Evolutionary conservation across 2,329 filamentous ascomycete genomes (phyloP).

Genomic region (Phialophora verrucosa): DNA sequence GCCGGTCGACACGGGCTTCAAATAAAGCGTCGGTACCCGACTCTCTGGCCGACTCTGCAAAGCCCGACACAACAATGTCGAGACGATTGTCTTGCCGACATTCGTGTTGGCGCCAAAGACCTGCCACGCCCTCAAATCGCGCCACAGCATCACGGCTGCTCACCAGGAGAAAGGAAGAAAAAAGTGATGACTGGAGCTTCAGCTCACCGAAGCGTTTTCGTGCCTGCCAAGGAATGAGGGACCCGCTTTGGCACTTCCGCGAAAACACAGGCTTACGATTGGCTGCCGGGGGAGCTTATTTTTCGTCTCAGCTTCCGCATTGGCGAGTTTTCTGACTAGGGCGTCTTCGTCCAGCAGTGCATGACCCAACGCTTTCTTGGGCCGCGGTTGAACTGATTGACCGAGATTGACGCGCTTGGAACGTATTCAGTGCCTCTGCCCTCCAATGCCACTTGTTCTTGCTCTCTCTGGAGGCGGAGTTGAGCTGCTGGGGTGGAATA

Average conservation of each 20-base stretch:
- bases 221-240: slow-evolving; percentile 28
- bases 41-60: slow-evolving; percentile 54
- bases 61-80: slow-evolving; percentile 72
- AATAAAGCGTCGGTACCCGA: slow-evolving; percentile 63
- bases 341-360: too few species aligned
- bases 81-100: slow-evolving; percentile 83
- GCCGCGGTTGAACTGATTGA: not conserved
- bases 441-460: not conserved
- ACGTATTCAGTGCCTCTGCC: not conserved
- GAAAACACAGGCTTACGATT: slow-evolving; percentile 21
- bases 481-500: not conserved
- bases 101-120: slow-evolving; percentile 84
- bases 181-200: slow-evolving; percentile 2
- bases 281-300: slow-evolving; percentile 5
- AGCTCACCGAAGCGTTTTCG: slow-evolving; percentile 21
- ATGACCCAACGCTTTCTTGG: slow-evolving; percentile 11
- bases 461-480: not conserved
- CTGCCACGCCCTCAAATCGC: slow-evolving; percentile 71
- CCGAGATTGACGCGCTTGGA: not conserved
- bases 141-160: slow-evolving; percentile 54
- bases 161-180: not conserved
- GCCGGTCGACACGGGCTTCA: slow-evolving; percentile 85
- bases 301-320: slow-evolving; percentile 12
- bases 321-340: not conserved
- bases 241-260: slow-evolving; percentile 11